Evolutionary conservation across 2,329 filamentous ascomycete species (phyloP).

Genomic region (Cladosporium cucumerinum): DNA sequence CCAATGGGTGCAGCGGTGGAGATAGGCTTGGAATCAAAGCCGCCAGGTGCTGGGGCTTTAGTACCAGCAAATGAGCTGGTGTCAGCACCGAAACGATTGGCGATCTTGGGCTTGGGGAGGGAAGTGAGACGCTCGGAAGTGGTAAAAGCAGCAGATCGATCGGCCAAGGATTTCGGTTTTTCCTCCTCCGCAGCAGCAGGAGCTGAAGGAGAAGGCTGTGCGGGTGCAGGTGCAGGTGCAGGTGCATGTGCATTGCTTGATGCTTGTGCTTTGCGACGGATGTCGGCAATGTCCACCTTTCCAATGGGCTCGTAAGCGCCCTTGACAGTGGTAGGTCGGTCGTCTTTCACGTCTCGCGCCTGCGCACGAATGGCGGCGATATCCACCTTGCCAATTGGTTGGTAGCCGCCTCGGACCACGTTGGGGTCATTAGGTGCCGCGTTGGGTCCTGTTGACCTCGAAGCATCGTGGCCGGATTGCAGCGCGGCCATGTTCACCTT

Average conservation of each 20-base stretch:
- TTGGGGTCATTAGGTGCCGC: conserved; percentile 52
- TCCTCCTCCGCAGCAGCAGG: conserved; percentile 49
- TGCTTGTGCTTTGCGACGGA: conserved; percentile 77
- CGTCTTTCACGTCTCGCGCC: conserved; percentile 67
- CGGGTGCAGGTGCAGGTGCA: too few relatives aligned
- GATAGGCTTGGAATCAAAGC: conserved; percentile 60
- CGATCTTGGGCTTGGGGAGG: conserved; percentile 90
- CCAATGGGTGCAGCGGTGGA: conserved; percentile 61
- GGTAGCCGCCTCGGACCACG: conserved; percentile 81
- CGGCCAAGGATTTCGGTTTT: conserved; percentile 63
- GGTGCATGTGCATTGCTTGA: conserved; percentile 29
- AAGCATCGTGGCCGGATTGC: conserved; percentile 66
- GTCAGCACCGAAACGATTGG: conserved; percentile 77
- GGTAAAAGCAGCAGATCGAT: conserved; percentile 71
- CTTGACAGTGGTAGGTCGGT: conserved; percentile 80
- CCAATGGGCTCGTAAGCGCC: conserved; percentile 92
- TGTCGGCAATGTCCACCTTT: conserved; percentile 95
- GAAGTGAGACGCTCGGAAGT: conserved; percentile 77
- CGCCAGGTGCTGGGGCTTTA: conserved; percentile 77
- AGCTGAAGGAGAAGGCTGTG: conserved; percentile 35
- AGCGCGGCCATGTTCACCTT: conserved; percentile 91
- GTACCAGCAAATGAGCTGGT: conserved; percentile 76
- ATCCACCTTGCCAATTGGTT: conserved; percentile 95
- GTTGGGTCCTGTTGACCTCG: conserved; percentile 54
- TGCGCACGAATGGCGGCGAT: conserved; percentile 82